phyloP scores from a whole-genome alignment of 1,139 yeast genomes.

The Protomyces inouyei region DNA sequence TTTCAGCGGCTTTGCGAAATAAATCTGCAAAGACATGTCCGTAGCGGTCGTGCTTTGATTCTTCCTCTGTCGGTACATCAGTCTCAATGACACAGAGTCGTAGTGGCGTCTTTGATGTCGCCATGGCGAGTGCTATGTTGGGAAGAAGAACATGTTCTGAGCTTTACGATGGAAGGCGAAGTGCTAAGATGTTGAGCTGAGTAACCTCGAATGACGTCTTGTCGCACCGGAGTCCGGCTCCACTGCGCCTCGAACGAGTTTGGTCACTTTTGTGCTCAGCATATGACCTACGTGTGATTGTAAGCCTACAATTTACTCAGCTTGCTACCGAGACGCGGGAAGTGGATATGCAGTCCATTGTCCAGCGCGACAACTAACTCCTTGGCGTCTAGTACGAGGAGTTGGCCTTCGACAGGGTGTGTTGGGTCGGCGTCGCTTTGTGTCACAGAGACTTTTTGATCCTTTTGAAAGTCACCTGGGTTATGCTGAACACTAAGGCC shows the following conservation, averaged over 20 bases:
- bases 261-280: no score
- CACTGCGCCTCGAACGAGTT: no score
- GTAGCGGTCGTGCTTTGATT: slow-evolving; percentile 18
- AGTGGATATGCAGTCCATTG: slow-evolving; percentile 7
- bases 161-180: no score
- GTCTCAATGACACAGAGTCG: slow-evolving; percentile 11
- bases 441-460: slow-evolving; percentile 5
- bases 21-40: slow-evolving; percentile 21
- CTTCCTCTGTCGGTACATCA: slow-evolving; percentile 12
- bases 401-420: slow-evolving; percentile 9
- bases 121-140: no score
- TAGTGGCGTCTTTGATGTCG: no score
- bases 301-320: no score
- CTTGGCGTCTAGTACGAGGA: slow-evolving; percentile 2
- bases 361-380: slow-evolving; percentile 9
- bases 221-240: no score
- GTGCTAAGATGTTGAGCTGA: no score
- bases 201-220: no score
- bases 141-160: no score
- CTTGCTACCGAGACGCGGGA: slow-evolving; percentile 2
- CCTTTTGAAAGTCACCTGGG: not conserved
- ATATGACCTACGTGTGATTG: no score
- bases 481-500: not conserved
- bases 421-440: slow-evolving; percentile 1
- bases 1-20: slow-evolving; percentile 5